Evolutionary conservation across 1,284 basidiomycete species (phyloP).

Genomic region (Trichosporon sp.): DNA sequence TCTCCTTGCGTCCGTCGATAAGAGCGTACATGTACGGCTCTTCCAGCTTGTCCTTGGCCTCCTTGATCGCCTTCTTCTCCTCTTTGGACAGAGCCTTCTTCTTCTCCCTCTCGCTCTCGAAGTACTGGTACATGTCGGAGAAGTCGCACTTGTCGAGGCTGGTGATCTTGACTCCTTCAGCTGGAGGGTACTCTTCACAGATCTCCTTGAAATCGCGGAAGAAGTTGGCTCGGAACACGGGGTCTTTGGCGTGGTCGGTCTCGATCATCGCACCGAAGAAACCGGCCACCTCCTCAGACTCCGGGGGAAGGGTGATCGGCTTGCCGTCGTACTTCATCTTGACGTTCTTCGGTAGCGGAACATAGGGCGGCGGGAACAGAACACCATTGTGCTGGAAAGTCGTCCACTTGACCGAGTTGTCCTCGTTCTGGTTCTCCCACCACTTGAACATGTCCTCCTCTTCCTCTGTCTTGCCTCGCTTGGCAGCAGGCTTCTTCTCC

Average conservation of each 20-base stretch:
- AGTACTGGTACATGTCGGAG: conserved; percentile 87
- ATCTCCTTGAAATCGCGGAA: conserved; percentile 83
- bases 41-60: conserved; percentile 76
- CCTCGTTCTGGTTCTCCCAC: conserved; percentile 62
- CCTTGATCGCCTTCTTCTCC: conserved; percentile 86
- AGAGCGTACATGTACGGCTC: conserved; percentile 77
- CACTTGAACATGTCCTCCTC: conserved; percentile 60
- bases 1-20: conserved; percentile 94
- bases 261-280: conserved; percentile 94
- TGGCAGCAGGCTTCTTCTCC: conserved; percentile 54
- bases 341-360: conserved; percentile 73
- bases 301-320: conserved; percentile 70
- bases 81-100: conserved; percentile 81
- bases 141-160: conserved; percentile 86
- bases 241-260: conserved; percentile 86
- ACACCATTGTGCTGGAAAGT: conserved; percentile 92
- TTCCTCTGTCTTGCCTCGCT: conserved; percentile 52
- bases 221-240: conserved; percentile 90
- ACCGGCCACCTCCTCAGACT: conserved; percentile 92
- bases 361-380: conserved; percentile 91
- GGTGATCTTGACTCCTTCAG: conserved; percentile 61
- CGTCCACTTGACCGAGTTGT: conserved; percentile 76
- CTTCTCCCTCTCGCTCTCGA: conserved; percentile 85
- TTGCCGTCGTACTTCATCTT: conserved; percentile 96
- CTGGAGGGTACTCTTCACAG: conserved; percentile 79